Percentiles rank a stretch among this genome's conserved stretches.
These are phyloP conservation scores for Odontarrhena argentea DNA, from an alignment of 345 rosid genomes.

Conservation along the genomic window DNA sequence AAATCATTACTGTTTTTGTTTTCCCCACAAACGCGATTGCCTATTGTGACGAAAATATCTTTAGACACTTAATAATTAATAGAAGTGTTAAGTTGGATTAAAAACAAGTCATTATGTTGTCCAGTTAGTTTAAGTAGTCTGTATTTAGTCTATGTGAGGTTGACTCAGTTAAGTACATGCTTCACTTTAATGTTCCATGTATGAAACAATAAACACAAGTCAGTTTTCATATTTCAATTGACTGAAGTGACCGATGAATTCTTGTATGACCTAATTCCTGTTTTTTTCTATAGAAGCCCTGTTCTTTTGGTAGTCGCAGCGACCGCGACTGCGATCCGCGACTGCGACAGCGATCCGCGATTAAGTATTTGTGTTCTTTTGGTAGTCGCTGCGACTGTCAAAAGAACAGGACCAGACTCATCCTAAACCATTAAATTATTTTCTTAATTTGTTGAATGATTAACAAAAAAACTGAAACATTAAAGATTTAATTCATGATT, in stretches of 20 bases:
- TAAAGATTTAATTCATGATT: neutral
- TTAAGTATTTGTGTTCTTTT: no score
- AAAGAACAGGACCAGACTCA: no score
- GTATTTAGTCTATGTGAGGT: neutral
- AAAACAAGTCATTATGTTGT: neutral
- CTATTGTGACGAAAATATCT: neutral
- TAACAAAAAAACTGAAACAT: neutral
- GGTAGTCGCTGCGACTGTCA: no score
- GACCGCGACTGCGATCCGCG: no score
- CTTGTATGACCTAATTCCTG: neutral
- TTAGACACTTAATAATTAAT: neutral
- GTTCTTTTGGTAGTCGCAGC: no score
- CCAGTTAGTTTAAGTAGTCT: neutral
- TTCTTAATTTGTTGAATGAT: neutral
- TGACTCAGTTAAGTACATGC: slow-evolving; percentile 4
- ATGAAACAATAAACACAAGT: neutral
- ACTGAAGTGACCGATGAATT: slow-evolving; percentile 1
- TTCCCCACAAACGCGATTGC: neutral
- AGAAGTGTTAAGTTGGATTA: slow-evolving; percentile 13
- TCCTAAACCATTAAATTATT: neutral
- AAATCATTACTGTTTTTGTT: neutral
- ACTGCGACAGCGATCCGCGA: no score
- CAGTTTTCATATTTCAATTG: neutral
- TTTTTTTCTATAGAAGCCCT: neutral
- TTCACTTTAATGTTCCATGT: neutral